Percentiles rank a stretch among this genome's conserved stretches.
Evolutionary conservation across 2,329 filamentous ascomycete genomes (phyloP).

Genomic region (Didymella lethalis): DNA sequence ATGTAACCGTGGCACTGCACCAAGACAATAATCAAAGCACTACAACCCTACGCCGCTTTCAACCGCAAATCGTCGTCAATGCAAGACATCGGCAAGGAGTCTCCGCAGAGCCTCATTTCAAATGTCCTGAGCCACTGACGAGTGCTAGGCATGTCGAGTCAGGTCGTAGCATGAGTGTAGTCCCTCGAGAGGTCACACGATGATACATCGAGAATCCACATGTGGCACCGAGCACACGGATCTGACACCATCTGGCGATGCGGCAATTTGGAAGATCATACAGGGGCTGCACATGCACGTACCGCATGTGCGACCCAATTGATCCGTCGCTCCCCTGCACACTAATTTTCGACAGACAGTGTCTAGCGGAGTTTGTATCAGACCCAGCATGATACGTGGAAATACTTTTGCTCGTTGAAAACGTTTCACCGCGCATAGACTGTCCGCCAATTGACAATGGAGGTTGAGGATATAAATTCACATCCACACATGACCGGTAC

Average conservation of each 20-base stretch:
- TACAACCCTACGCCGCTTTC: neutral
- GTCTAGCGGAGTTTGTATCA: neutral
- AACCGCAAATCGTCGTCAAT: neutral
- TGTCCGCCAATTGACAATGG: neutral
- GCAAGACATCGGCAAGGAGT: slow-evolving; percentile 1
- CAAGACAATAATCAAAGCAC: slow-evolving; percentile 5
- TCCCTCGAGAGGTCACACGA: slow-evolving; percentile 1
- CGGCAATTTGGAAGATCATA: slow-evolving; percentile 9
- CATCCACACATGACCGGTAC: no score
- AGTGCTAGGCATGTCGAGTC: neutral
- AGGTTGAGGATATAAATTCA: neutral
- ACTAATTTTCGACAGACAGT: neutral
- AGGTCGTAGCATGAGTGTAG: slow-evolving; percentile 14
- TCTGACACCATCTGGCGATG: slow-evolving; percentile 7
- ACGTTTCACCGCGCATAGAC: neutral
- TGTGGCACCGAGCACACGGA: slow-evolving; percentile 9
- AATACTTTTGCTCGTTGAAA: neutral
- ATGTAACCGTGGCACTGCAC: slow-evolving; percentile 15
- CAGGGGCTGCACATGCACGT: neutral
- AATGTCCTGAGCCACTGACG: neutral
- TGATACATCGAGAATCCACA: neutral
- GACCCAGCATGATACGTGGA: neutral
- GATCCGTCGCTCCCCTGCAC: neutral
- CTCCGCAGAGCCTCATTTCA: slow-evolving; percentile 14
- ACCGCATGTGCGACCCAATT: slow-evolving; percentile 3